Base-by-base conservation (phyloP, 2,329 filamentous ascomycete species). In the Lomentospora prolificans region DNA sequence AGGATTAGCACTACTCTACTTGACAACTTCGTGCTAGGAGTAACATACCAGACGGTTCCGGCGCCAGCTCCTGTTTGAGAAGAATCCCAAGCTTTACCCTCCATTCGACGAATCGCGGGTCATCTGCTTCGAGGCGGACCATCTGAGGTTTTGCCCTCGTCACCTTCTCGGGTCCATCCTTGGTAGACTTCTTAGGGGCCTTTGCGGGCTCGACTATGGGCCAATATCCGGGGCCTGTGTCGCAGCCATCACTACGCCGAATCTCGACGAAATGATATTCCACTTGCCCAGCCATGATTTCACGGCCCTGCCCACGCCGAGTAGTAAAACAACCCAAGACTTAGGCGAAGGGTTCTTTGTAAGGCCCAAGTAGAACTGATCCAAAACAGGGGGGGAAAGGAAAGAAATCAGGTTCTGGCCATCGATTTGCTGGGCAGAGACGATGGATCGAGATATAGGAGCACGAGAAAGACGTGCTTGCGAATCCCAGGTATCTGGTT, bases 221-320 rank as follows among this genome's bases (percentile, higher is more conserved):
- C 73, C 73, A 75, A 61, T 75, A 75, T 8, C 72, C 73, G 0
- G 71, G 71, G 2, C 73, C 73, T 6, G 67, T 70, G 53, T 75
- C 73, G 46, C 67, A 66, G 17, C 75, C 75, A 64, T 78, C 75
- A 60, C 71, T 76, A 53, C 75, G 71, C 4, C 67, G 68, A 41
- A 77, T 67, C 27, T 50, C 25, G 53, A 55, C n/a, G 27, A 50
- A 31, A 19, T 48, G 24, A 44, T 55, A 55, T 22, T 55, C 53
- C 6, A 30, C 30, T n/a, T 55, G 24, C 9, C 39, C 41, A 12
- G 53, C 7, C 53, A 48, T 55, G 6, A 22, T 30, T 39, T 25
- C 22, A 4, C 7, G n/a, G n/a, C n/a, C n/a, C n/a, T n/a, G n/a
- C n/a, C n/a, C n/a, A n/a, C n/a, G n/a, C n/a, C n/a, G n/a, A n/a